Evolutionary conservation across 192 early-diverging fungal species (phyloP), one percentile per base, ranked within the genome.

Genomic region (Coemansia sp.): DNA sequence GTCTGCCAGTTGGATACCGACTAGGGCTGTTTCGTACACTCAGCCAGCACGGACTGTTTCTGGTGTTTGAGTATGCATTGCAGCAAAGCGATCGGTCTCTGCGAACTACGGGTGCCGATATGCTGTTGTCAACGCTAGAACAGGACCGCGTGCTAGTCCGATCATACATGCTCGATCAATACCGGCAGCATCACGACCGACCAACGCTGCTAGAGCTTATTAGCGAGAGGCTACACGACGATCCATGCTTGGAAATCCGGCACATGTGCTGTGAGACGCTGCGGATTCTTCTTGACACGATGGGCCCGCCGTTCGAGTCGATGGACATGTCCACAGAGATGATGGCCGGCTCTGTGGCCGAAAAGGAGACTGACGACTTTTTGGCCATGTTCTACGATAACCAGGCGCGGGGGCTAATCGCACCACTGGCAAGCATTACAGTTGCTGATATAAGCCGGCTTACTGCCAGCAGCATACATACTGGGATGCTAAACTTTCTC

Each of bases 141-240:
- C 87, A 92, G 58, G 91, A 98, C 60, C 84, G 92, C 8, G 76
- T 84, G 26, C 70, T 91, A 17, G 87, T 97, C 5, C 76, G 95
- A 44, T 80, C 85, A 1, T 84, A 89, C 59, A 85, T 86, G 36
- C 48, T 90, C 14, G 87, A 80, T 8, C 89, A 92, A 74, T 71
- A 84, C 4, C 80, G 76, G 47, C 75, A 85, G 49, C 64, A 64
- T 47, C 54, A 44, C 17, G 56, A 72, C 4, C 61, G 67, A 2
- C 37, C 57, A 21, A 82, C 83, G n/a, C 70, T 97, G 46, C 57
- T 94, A 26, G 82, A 86, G 52, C 68, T 87, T 4, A 69, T 98
- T 19, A 78, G 95, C 12, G 65, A 86, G 7, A 79, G 87, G 34
- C 84, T 94, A 47, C 70, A 84, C 7, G 62, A 59, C 28, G 88